Evolutionary conservation across 768 basidiomycete species (phyloP), one percentile per base, ranked within the genome.

Genomic region (Thelephora aurantiotincta): DNA sequence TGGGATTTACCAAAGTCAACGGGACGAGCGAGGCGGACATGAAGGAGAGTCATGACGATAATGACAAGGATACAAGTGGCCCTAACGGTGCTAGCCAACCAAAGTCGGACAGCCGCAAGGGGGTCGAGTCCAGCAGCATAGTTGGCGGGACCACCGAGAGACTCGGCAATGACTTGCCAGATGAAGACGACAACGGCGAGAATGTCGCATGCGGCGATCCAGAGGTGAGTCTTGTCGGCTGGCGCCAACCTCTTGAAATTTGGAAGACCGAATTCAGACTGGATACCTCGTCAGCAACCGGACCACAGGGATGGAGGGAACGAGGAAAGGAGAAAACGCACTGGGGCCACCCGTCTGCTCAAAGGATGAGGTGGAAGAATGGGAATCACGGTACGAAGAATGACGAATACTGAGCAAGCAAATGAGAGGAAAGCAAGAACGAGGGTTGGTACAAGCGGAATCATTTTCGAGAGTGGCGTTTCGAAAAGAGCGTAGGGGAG

Each of bases 261-360:
- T 51, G 80, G 82, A 50, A 82, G 71, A 52, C 80, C 80, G 60
- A 83, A 85, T 65, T 83, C 80, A 55, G 82, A 73, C 83, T 86
- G 60, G 33, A 13, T 14, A 35, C n/a, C 30, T 23, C 61, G 54
- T 61, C 51, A 50, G 54, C 51, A 52, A 45, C 26, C 33, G 33
- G 51, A 58, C 20, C 58, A 48, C 46, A 54, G 5, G 51, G 43
- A 49, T 38, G 48, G 33, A 50, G 50, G 45, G 11, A 48, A 53
- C 16, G 43, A 49, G 13, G 46, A 18, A 34, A 45, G 20, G 38
- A 33, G 14, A 41, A 7, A 36, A 69, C 78, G 51, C 57, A 85
- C 83, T 46, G 82, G 82, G 60, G 77, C 71, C 58, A 82, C 80
- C 57, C 79, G 78, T 67, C 75, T 74, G 62, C 80, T 83, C 60